Evolutionary conservation across 345 rosid species (phyloP), one percentile per base, ranked within the genome.

Genomic region (Corymbia maculata): DNA sequence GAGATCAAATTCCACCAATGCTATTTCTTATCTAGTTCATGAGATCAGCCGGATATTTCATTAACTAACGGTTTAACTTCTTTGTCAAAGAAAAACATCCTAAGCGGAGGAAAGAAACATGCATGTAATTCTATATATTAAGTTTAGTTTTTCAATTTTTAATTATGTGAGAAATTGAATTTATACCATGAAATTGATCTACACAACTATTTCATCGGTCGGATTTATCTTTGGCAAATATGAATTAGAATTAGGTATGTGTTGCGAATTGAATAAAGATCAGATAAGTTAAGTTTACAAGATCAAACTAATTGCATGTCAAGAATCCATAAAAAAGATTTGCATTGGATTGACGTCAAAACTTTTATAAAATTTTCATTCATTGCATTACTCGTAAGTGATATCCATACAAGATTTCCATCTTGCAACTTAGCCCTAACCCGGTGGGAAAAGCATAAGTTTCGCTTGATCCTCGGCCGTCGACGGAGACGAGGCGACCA

Each of bases 141-240:
- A 24, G 1, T 57, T 24, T 57, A 22, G 13, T 9, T 57, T 57
- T 57, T 9, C 42, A 32, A 66, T 32, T 14, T 30, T 1, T 8
- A 21, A 14, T 0, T 10, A 66, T 7, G 21, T 2, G 79, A 15
- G 42, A n/a, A 8, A 14, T 66, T 7, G 21, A 66, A 66, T 8
- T 24, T 30, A n/a, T n/a, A 30, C 5, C 19, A 6, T 3, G 4
- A 64, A 14, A 7, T 3, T 13, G 5, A 66, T 66, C 4, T 2
- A 8, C 2, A 7, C 10, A 2, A 8, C 7, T 0, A 9, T n/a
- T 13, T n/a, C 9, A 7, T 61, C 9, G 5, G 14, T n/a, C 9
- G 19, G 16, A 13, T 9, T n/a, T n/a, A 64, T 28, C 2, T n/a
- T 7, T 64, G 36, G 6, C 9, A 64, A 3, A 26, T 13, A 13